phyloP scores from a whole-genome alignment of 2,329 filamentous ascomycete species.

The Xylaria sp. region DNA sequence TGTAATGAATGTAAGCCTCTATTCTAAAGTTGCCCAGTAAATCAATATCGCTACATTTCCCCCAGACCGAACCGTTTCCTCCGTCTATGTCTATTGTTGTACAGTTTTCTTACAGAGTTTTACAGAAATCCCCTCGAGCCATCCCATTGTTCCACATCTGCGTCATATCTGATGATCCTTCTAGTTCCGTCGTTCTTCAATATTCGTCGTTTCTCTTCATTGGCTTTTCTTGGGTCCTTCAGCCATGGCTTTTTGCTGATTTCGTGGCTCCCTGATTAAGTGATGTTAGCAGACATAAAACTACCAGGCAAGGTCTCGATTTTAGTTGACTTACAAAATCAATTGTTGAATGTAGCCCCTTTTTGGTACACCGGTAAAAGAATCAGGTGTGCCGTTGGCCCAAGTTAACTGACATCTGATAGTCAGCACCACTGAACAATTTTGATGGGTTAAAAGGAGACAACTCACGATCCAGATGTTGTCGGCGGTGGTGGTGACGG shows the following conservation, averaged over 20 bases:
- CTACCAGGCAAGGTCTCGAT: not conserved
- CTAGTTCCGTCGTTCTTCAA: too few species aligned
- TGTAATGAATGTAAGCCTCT: not conserved
- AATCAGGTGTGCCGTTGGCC: not conserved
- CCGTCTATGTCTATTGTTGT: conserved; percentile 18
- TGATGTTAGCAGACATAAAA: not conserved
- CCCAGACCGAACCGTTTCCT: not conserved
- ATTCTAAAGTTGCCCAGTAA: not conserved
- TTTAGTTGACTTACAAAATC: conserved; percentile 4
- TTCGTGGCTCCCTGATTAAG: not conserved
- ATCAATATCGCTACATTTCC: not conserved
- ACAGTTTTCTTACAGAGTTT: conserved; percentile 1
- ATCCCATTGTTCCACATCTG: not conserved
- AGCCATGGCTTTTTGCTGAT: not conserved
- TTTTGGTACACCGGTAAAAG: not conserved
- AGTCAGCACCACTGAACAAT: conserved; percentile 2
- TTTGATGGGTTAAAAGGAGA: too few species aligned
- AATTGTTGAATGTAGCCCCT: not conserved
- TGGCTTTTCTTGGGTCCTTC: not conserved
- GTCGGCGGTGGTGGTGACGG: conserved; percentile 22
- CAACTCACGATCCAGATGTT: conserved; percentile 29
- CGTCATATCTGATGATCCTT: not conserved
- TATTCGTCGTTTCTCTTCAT: not conserved
- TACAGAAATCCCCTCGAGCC: too few species aligned
- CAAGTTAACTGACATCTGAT: conserved; percentile 1